These are phyloP conservation scores for Acer campestre DNA, from an alignment of 345 rosid species.

Conservation along the genomic window DNA sequence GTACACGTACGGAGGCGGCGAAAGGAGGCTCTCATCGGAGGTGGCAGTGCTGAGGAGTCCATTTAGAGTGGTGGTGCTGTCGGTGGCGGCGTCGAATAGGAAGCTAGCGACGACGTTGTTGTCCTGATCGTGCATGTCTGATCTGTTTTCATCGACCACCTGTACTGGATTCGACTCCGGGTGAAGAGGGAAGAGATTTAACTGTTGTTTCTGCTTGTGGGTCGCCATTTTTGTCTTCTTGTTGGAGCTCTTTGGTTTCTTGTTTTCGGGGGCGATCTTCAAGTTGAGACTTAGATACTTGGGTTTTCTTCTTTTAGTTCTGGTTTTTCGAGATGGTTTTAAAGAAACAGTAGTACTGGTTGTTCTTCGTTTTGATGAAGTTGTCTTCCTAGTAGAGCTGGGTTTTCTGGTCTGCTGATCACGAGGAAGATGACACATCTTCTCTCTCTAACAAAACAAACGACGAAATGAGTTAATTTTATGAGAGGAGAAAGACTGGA, in stretches of 20 bases:
- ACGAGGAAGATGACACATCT: conserved; percentile 17
- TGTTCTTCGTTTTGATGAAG: neutral
- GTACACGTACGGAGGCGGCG: conserved; percentile 26
- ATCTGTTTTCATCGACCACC: conserved; percentile 15
- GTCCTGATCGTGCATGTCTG: conserved; percentile 38
- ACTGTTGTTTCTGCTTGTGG: conserved; percentile 26
- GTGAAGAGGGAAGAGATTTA: conserved; percentile 47
- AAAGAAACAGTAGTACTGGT: conserved; percentile 6
- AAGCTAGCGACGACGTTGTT: conserved; percentile 49
- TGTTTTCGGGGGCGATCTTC: conserved; percentile 31
- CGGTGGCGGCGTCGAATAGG: conserved; percentile 51
- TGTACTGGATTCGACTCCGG: conserved; percentile 25
- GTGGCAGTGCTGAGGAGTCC: conserved; percentile 50
- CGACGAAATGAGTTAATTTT: neutral
- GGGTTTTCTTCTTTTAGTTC: conserved; percentile 64
- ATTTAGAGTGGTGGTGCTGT: conserved; percentile 56
- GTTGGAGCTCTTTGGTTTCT: conserved; percentile 11
- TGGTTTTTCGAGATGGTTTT: conserved; percentile 48
- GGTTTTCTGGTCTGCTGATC: neutral
- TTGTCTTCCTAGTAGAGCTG: neutral
- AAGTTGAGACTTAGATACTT: conserved; percentile 66
- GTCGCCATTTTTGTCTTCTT: neutral
- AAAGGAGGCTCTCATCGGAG: conserved; percentile 27
- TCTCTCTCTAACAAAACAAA: neutral
- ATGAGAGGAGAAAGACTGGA: neutral